A percentile compares a stretch with the other conserved stretches of the same genome.
These are phyloP conservation scores for Zostera marina DNA, from an alignment of 116 monocot species.

Conservation along the genomic window DNA sequence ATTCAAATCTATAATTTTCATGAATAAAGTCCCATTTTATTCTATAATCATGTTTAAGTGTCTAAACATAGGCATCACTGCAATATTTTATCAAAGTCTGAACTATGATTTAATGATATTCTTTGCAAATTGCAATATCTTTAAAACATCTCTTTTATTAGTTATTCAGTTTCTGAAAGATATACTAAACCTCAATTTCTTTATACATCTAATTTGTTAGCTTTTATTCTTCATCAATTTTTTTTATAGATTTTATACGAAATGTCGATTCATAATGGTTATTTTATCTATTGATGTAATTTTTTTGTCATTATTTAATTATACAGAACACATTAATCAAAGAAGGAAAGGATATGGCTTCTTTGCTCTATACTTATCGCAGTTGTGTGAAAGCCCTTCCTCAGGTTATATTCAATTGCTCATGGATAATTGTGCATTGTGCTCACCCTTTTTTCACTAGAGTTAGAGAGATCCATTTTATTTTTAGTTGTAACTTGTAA, in stretches of 20 bases:
- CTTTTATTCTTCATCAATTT: too few species aligned
- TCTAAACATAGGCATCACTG: too few species aligned
- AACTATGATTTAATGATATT: too few species aligned
- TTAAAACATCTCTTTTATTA: background rate
- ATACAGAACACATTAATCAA: conserved; percentile 72
- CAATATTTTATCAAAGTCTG: too few species aligned
- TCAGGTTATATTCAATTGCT: conserved; percentile 63
- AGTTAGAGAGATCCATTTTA: background rate
- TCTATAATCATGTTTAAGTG: too few species aligned
- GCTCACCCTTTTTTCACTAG: background rate
- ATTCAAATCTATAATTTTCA: too few species aligned
- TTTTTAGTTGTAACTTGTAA: background rate
- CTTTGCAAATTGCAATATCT: background rate
- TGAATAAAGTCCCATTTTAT: too few species aligned
- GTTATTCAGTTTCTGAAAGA: background rate
- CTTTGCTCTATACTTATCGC: conserved; percentile 87
- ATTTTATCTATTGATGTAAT: background rate
- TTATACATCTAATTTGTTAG: background rate
- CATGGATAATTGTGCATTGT: background rate
- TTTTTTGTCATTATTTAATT: background rate
- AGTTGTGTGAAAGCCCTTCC: conserved; percentile 99
- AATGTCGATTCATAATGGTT: background rate
- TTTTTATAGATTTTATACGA: background rate
- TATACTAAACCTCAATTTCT: background rate
- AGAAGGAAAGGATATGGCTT: conserved; percentile 95